phyloP scores from a whole-genome alignment of 1,284 basidiomycete species.

The Papiliotrema fonsecae region DNA sequence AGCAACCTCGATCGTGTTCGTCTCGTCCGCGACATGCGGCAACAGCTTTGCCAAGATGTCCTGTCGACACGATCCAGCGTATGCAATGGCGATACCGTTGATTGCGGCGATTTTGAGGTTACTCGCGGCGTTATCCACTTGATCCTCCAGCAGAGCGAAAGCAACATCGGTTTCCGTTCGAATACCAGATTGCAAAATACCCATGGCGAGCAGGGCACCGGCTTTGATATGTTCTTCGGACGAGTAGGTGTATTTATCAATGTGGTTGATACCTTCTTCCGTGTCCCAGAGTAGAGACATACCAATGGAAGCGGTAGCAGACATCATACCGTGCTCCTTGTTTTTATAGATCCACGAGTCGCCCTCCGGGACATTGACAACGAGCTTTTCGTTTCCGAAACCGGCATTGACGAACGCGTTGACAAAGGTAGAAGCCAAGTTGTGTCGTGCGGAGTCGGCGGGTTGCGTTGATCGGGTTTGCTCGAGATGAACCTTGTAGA shows the following conservation, averaged over 20 bases:
- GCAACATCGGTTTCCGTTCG: constrained; percentile 93
- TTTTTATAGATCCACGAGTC: constrained; percentile 99
- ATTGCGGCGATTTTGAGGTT: constrained; percentile 83
- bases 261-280: constrained; percentile 85
- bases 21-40: constrained; percentile 76
- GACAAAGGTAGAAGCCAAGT: constrained; percentile 94
- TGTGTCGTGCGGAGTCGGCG: constrained; percentile 90
- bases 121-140: constrained; percentile 82
- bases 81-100: constrained; percentile 85
- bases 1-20: constrained; percentile 81
- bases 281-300: constrained; percentile 95
- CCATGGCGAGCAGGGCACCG: constrained; percentile 90
- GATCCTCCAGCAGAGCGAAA: constrained; percentile 83
- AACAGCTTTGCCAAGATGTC: constrained; percentile 74
- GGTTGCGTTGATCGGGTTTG: constrained; percentile 64
- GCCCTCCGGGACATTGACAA: constrained; percentile 93
- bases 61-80: constrained; percentile 85
- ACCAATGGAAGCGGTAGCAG: constrained; percentile 89
- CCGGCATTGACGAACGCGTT: constrained; percentile 99
- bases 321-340: constrained; percentile 98
- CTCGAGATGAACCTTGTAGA: constrained; percentile 96
- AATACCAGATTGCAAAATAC: constrained; percentile 84
- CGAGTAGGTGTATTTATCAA: constrained; percentile 98
- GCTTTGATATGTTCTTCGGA: constrained; percentile 97
- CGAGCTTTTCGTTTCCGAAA: constrained; percentile 97